These are phyloP conservation scores for Meyerozyma carpophila DNA, from an alignment of 1,139 yeast genomes.

Conservation along the genomic window DNA sequence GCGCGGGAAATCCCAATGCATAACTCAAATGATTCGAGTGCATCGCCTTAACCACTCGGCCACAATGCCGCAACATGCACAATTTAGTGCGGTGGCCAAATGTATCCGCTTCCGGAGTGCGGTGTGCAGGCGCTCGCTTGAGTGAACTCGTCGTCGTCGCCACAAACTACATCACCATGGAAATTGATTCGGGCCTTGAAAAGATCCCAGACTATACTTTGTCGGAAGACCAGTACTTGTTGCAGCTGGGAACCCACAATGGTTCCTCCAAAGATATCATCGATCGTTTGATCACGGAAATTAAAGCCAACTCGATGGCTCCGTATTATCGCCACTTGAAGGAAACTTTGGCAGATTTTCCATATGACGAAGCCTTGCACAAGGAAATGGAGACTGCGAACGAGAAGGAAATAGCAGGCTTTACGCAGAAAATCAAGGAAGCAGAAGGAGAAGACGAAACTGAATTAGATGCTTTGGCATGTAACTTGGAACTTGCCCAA, in stretches of 20 bases:
- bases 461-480: constrained; percentile 72
- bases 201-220: constrained; percentile 76
- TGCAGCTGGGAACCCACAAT: constrained; percentile 32
- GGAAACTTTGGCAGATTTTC: constrained; percentile 40
- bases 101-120: too few relatives aligned
- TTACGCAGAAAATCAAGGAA: constrained; percentile 60
- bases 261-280: constrained; percentile 26
- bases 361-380: constrained; percentile 59
- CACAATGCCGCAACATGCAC: constrained; percentile 45
- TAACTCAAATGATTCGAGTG: constrained; percentile 57
- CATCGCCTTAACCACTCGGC: constrained; percentile 81
- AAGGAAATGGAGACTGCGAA: constrained; percentile 48
- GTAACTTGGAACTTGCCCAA: constrained; percentile 79
- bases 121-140: not conserved
- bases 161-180: constrained; percentile 18
- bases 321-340: constrained; percentile 78
- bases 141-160: not conserved
- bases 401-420: constrained; percentile 46
- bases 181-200: constrained; percentile 43
- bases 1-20: constrained; percentile 85
- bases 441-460: constrained; percentile 90
- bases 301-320: constrained; percentile 62
- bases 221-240: constrained; percentile 70
- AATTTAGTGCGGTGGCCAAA: not conserved
- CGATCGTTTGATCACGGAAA: constrained; percentile 44